Conservation (phyloP, 192 early-diverging fungal genomes). For the Dimargaris verticillata region DNA sequence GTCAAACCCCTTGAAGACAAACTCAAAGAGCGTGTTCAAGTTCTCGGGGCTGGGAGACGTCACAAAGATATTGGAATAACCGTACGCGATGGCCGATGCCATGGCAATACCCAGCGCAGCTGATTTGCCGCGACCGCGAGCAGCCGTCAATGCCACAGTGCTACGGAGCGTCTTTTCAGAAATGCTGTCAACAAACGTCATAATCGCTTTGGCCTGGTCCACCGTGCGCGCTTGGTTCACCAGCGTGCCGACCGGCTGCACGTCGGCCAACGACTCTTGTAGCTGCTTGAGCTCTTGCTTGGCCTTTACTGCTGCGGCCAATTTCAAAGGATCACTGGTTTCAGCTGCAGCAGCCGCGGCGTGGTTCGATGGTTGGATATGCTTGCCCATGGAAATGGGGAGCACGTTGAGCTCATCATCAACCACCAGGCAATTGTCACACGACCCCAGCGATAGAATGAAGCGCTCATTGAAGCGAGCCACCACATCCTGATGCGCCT, state of each 20-base stretch:
- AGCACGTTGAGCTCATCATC: slow-evolving; percentile 98
- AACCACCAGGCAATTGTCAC: slow-evolving; percentile 78
- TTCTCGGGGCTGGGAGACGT: slow-evolving; percentile 95
- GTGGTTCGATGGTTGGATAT: slow-evolving; percentile 72
- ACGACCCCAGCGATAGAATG: slow-evolving; percentile 78
- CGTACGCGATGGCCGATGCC: slow-evolving; percentile 90
- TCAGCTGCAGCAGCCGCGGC: slow-evolving; percentile 23
- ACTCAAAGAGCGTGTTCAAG: slow-evolving; percentile 95
- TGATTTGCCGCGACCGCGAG: slow-evolving; percentile 94
- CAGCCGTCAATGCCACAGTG: slow-evolving; percentile 85
- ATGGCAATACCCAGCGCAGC: slow-evolving; percentile 88
- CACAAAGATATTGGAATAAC: slow-evolving; percentile 98
- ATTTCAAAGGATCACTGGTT: neutral
- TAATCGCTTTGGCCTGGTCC: slow-evolving; percentile 91
- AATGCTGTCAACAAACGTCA: slow-evolving; percentile 94
- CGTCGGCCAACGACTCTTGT: slow-evolving; percentile 76
- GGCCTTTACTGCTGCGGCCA: neutral
- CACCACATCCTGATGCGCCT: slow-evolving; percentile 80
- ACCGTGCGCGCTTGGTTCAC: slow-evolving; percentile 64
- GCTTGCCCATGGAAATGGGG: slow-evolving; percentile 82
- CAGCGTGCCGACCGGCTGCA: slow-evolving; percentile 77
- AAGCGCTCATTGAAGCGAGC: slow-evolving; percentile 97
- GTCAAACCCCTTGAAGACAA: slow-evolving; percentile 95
- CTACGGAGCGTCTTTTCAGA: slow-evolving; percentile 83
- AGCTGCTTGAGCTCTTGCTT: slow-evolving; percentile 59